A percentile compares a stretch with the other conserved stretches of the same genome.
phyloP scores from a whole-genome alignment of 2,329 filamentous ascomycete species.

The Fusarium sp. region DNA sequence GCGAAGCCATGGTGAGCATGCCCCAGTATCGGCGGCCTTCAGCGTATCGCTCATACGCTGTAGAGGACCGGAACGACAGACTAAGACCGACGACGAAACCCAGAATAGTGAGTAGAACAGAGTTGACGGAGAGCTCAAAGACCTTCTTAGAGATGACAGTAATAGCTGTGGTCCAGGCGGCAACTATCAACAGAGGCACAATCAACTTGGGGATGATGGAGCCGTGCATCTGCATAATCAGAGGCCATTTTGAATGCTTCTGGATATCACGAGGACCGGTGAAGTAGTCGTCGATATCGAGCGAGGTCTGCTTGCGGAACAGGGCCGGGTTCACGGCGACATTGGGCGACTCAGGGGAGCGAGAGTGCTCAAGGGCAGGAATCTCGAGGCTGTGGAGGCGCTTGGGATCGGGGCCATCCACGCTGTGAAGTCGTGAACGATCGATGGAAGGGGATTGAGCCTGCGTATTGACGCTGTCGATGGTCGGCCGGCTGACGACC shows the following conservation, averaged over 20 bases:
- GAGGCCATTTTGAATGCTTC: conserved; percentile 83
- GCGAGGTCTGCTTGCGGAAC: conserved; percentile 54
- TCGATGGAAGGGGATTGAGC: conserved; percentile 19
- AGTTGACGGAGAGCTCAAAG: conserved; percentile 54
- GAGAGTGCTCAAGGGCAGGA: conserved; percentile 48
- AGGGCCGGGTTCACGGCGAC: conserved; percentile 48
- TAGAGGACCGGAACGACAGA: conserved; percentile 83
- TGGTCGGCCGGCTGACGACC: conserved; percentile 34
- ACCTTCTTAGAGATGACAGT: conserved; percentile 68
- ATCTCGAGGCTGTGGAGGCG: conserved; percentile 49
- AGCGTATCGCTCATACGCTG: conserved; percentile 81
- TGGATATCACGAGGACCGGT: conserved; percentile 78
- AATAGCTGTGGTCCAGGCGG: conserved; percentile 76
- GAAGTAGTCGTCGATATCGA: conserved; percentile 75
- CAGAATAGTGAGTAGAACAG: conserved; percentile 77
- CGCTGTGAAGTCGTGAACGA: conserved; percentile 31
- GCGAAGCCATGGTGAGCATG: conserved; percentile 71
- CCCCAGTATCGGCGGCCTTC: conserved; percentile 78
- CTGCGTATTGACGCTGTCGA: conserved; percentile 28
- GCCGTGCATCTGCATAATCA: conserved; percentile 82
- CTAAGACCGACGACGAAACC: conserved; percentile 87
- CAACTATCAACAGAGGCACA: conserved; percentile 75
- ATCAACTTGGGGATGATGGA: conserved; percentile 83
- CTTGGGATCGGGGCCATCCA: conserved; percentile 30
- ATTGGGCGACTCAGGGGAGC: conserved; percentile 52